Conservation (phyloP, 768 basidiomycete genomes). For the Lentinus tigrinus region DNA sequence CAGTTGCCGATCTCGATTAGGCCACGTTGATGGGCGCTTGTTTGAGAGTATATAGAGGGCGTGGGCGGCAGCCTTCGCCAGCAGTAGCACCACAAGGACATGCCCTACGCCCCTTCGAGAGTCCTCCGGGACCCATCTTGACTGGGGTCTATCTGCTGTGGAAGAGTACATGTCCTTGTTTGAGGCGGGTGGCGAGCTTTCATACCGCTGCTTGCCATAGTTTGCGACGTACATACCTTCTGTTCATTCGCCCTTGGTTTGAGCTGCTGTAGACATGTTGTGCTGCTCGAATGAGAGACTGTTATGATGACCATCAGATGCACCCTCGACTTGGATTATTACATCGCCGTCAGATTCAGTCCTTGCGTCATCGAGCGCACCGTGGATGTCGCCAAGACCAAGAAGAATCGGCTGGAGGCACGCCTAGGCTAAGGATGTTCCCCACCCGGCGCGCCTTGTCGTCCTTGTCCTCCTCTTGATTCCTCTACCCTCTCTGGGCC, state of each 20-base stretch:
- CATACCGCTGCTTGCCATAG: conserved; percentile 66
- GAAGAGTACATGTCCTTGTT: conserved; percentile 59
- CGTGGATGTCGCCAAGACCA: too few relatives aligned
- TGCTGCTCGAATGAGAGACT: too few relatives aligned
- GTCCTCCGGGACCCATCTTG: conserved; percentile 9
- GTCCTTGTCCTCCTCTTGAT: background rate
- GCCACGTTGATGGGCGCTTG: background rate
- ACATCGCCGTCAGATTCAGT: too few relatives aligned
- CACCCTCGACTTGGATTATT: too few relatives aligned
- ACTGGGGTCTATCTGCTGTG: conserved; percentile 31
- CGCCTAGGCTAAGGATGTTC: too few relatives aligned
- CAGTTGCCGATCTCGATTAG: conserved; percentile 1
- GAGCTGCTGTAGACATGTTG: background rate
- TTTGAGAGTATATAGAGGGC: conserved; percentile 9
- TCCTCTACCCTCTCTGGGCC: background rate
- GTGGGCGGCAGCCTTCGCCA: conserved; percentile 7
- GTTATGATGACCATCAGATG: too few relatives aligned
- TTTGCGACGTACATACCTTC: conserved; percentile 27
- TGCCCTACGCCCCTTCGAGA: conserved; percentile 26
- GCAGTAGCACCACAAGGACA: conserved; percentile 27
- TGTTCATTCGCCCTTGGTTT: background rate
- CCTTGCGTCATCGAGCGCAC: too few relatives aligned
- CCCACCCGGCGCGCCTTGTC: background rate
- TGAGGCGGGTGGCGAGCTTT: conserved; percentile 60
- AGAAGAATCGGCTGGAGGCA: too few relatives aligned